Conservation (phyloP, 2,329 filamentous ascomycete genomes). For the Verticillium longisporum region DNA sequence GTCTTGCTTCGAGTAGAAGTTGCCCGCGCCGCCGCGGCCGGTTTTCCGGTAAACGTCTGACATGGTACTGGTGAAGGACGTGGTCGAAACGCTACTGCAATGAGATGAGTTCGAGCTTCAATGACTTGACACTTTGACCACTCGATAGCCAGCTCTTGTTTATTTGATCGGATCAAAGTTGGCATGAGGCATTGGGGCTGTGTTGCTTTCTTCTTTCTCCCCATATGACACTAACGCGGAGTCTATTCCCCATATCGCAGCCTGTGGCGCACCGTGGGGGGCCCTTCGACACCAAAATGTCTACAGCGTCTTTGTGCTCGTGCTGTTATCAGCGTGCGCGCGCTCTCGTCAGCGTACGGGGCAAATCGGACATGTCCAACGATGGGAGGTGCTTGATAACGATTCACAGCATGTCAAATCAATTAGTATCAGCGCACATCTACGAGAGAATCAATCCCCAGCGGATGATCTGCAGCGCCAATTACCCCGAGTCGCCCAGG, state of each 20-base stretch:
- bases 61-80: background rate
- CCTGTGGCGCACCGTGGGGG: background rate
- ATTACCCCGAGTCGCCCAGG: background rate
- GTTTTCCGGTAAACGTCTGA: constrained; percentile 32
- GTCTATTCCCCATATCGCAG: background rate
- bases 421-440: background rate
- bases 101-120: no score
- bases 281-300: background rate
- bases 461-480: background rate
- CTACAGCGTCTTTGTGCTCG: background rate
- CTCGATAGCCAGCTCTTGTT: no score
- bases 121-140: no score
- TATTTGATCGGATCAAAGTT: no score
- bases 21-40: constrained; percentile 59
- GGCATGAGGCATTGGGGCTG: no score
- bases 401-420: background rate
- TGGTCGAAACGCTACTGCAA: background rate
- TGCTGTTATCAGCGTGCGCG: background rate
- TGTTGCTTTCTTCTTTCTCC: background rate
- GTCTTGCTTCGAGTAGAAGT: constrained; percentile 49
- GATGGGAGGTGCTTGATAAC: background rate
- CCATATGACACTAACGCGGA: background rate
- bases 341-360: background rate
- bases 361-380: background rate
- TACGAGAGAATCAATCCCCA: background rate